Evolutionary conservation across 2,329 filamentous ascomycete genomes (phyloP), one percentile per base, ranked within the genome.

Genomic region (Microsporum ferrugineum): DNA sequence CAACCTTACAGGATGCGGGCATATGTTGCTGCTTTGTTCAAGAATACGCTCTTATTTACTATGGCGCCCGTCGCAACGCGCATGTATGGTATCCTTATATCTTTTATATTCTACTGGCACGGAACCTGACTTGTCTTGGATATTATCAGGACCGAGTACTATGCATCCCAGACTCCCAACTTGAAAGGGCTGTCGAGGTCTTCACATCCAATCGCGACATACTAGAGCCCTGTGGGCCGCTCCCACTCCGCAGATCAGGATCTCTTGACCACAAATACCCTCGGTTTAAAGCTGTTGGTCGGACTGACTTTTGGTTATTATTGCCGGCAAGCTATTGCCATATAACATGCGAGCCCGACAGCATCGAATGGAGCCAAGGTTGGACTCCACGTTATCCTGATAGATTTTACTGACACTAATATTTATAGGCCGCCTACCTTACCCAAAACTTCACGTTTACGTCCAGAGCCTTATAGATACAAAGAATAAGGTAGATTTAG

Each of bases 381-480:
- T 36, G 33, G 56, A 23, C 45, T 31, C 7, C 5, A 27, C 17
- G 45, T 12, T 27, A 4, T 8, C 2, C 12, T 10, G 17, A 2
- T 6, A 3, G 5, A 31, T 5, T 23, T 3, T 7, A 12, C 23
- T 17, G 17, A 65, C 29, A 62, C 67, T 41, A 63, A 66, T 51
- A 49, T 60, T 58, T 66, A 65, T 49, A 57, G 41, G 2, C 62
- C 27, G n/a, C 1, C 45, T 66, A 2, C 66, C 66, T 6, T 68
- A 68, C 33, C 64, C 66, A 5, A 64, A 57, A 12, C 57, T 68
- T 1, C 60, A 59, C 14, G 31, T 65, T 17, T 67, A 62, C 45
- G 62, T 61, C 7, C 66, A 68, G 60, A 69, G 68, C 45, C 61
- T 69, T 8, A 49, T 70, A 1, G 67, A 68, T 39, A 66, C 61